Conservation (phyloP, 2,329 filamentous ascomycete species). For the Aureobasidium mangrovei region DNA sequence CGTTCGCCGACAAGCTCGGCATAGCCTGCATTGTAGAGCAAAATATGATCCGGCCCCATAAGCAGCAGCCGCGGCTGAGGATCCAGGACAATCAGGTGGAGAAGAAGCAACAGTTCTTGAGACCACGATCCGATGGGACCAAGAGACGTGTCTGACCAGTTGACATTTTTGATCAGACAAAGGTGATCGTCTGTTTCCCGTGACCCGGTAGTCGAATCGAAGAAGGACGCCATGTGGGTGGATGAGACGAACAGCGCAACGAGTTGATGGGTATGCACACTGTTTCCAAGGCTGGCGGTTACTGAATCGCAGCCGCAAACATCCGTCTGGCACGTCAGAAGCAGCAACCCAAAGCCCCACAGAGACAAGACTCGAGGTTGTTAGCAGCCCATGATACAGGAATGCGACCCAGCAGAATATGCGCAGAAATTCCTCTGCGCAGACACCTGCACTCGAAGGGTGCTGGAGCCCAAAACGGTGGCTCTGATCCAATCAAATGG, state of each 20-base stretch:
- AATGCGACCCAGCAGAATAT: not conserved
- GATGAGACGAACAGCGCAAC: not conserved
- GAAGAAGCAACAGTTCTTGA: slow-evolving; percentile 13
- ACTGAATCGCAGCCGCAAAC: not conserved
- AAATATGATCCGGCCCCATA: slow-evolving; percentile 10
- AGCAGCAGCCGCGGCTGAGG: slow-evolving; percentile 15
- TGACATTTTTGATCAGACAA: not conserved
- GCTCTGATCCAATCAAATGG: not conserved
- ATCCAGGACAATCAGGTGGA: slow-evolving; percentile 16
- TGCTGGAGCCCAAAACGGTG: not conserved
- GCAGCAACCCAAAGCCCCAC: no score
- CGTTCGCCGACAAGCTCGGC: slow-evolving; percentile 10
- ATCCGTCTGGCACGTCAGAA: not conserved
- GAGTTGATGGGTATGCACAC: not conserved
- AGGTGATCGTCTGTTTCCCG: slow-evolving; percentile 2
- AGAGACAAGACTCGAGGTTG: not conserved
- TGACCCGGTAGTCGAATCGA: not conserved
- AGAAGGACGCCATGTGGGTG: not conserved
- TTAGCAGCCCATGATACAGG: no score
- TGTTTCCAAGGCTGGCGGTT: not conserved
- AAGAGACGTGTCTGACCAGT: slow-evolving; percentile 15
- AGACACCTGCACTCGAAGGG: no score
- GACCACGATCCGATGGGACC: slow-evolving; percentile 14
- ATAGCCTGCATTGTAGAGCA: slow-evolving; percentile 16
- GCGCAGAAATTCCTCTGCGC: no score